Conservation (phyloP, 2,329 filamentous ascomycete genomes). For the Hymenoscyphus scutula region DNA sequence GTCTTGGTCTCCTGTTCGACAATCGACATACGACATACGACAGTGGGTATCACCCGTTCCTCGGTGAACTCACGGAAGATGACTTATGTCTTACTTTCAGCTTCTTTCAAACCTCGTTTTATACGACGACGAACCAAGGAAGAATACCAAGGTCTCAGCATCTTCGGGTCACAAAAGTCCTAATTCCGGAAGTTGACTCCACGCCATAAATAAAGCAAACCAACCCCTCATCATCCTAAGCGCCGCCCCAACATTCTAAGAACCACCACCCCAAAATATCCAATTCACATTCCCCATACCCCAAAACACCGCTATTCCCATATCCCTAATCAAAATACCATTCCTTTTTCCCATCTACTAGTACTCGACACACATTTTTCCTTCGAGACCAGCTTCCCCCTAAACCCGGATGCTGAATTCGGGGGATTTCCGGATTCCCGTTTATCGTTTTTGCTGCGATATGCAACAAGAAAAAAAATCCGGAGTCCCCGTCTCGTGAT, state of each 20-base stretch:
- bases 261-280: not conserved
- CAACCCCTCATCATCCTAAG: not conserved
- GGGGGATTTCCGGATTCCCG: constrained; percentile 9
- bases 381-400: not conserved
- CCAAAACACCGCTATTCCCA: not conserved
- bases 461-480: constrained; percentile 8
- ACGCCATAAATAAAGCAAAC: not conserved
- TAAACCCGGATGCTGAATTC: not conserved
- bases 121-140: no score
- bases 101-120: no score
- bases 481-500: not conserved
- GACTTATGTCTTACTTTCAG: no score
- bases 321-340: not conserved
- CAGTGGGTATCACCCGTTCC: no score
- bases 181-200: no score
- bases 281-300: not conserved
- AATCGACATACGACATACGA: no score
- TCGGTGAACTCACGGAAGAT: no score
- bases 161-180: no score
- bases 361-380: no score
- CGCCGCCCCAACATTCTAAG: not conserved
- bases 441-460: constrained; percentile 9
- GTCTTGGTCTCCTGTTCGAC: no score
- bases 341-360: not conserved
- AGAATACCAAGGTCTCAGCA: no score